phyloP scores from a whole-genome alignment of 2,329 filamentous ascomycete species.

The Botrytis byssoidea region DNA sequence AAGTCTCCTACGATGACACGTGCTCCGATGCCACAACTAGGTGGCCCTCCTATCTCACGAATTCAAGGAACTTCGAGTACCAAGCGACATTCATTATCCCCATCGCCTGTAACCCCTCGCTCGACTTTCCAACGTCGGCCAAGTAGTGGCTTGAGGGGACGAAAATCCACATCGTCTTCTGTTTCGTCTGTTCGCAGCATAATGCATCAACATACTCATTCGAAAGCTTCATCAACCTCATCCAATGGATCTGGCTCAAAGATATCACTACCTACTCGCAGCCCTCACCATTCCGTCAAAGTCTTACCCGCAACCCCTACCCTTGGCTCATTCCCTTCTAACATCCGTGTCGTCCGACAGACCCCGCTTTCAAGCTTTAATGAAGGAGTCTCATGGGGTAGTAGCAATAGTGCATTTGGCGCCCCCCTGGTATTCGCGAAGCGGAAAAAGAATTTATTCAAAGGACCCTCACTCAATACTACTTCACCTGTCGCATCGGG shows the following conservation, averaged over 20 bases:
- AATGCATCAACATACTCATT: constrained; percentile 82
- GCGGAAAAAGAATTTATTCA: constrained; percentile 77
- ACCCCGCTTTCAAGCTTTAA: constrained; percentile 54
- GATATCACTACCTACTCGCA: constrained; percentile 63
- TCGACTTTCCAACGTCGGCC: constrained; percentile 75
- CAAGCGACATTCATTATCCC: constrained; percentile 79
- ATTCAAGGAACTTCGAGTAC: constrained; percentile 49
- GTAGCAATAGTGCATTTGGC: constrained; percentile 52
- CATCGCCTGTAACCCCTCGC: constrained; percentile 82
- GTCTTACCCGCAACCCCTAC: constrained; percentile 91
- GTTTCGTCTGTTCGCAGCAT: constrained; percentile 91
- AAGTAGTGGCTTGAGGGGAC: constrained; percentile 78
- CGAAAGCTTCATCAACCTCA: constrained; percentile 90
- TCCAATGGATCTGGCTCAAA: constrained; percentile 74
- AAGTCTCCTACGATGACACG: constrained; percentile 42
- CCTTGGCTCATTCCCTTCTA: constrained; percentile 71
- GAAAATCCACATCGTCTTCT: constrained; percentile 94
- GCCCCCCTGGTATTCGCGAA: constrained; percentile 75
- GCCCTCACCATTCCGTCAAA: constrained; percentile 88
- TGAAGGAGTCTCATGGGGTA: constrained; percentile 49
- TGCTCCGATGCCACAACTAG: constrained; percentile 39
- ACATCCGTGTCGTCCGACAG: constrained; percentile 77
- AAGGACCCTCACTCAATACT: constrained; percentile 67
- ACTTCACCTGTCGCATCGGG: constrained; percentile 25
- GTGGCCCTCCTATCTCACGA: constrained; percentile 37